Percentiles rank a stretch among this genome's conserved stretches.
Conservation (phyloP, 1,284 basidiomycete genomes). For the Tilletiaria anomala region DNA sequence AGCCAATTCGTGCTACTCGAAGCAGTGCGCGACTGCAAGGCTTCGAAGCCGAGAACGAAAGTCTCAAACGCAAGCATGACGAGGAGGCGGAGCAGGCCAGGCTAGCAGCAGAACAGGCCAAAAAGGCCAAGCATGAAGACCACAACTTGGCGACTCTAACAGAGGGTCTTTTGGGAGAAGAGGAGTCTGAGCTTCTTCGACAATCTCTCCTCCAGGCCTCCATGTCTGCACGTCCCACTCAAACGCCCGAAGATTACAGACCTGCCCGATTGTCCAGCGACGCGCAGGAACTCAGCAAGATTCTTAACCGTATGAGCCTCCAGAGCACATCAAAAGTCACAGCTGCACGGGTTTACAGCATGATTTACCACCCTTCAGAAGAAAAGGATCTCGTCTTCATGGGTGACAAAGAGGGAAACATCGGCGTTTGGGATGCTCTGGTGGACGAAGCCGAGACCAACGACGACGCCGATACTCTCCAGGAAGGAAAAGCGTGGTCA, state of each 20-base stretch:
- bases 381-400: conserved; percentile 33
- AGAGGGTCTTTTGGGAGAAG: conserved; percentile 10
- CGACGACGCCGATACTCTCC: conserved; percentile 5
- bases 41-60: conserved; percentile 19
- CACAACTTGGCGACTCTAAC: conserved; percentile 16
- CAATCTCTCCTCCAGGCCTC: not conserved
- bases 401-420: conserved; percentile 31
- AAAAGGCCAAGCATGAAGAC: conserved; percentile 18
- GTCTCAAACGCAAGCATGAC: conserved; percentile 19
- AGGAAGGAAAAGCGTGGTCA: conserved; percentile 16
- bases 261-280: conserved; percentile 4
- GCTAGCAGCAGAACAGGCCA: conserved; percentile 14
- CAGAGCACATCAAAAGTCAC: conserved; percentile 19
- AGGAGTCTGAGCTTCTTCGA: conserved; percentile 9
- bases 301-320: conserved; percentile 26
- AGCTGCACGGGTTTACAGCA: conserved; percentile 27
- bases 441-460: conserved; percentile 12
- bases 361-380: conserved; percentile 24
- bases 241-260: too few species aligned
- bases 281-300: conserved; percentile 11
- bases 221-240: not conserved
- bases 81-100: conserved; percentile 16
- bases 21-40: conserved; percentile 18
- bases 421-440: conserved; percentile 32
- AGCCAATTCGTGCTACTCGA: conserved; percentile 16